A percentile compares a stretch with the other conserved stretches of the same genome.
phyloP scores from a whole-genome alignment of 2,329 filamentous ascomycete species.

The Akanthomyces dipterigenus region DNA sequence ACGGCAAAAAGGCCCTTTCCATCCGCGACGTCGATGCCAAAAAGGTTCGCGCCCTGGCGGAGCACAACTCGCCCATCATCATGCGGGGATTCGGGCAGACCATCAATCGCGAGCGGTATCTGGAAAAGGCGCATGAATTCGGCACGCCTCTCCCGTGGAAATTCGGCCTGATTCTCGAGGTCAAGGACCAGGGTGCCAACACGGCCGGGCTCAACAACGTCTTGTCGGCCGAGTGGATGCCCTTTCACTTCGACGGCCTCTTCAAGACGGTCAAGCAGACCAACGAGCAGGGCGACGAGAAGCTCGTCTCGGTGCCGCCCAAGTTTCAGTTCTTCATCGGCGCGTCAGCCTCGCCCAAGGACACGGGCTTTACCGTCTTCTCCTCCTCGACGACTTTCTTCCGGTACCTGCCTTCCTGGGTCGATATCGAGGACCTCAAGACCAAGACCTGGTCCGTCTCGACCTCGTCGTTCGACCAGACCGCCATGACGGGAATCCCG shows the following conservation, averaged over 20 bases:
- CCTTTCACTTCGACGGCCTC: slow-evolving; percentile 50
- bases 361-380: slow-evolving; percentile 49
- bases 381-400: slow-evolving; percentile 44
- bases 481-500: slow-evolving; percentile 35
- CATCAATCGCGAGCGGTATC: slow-evolving; percentile 36
- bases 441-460: slow-evolving; percentile 41
- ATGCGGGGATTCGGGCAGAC: slow-evolving; percentile 45
- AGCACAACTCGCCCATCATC: slow-evolving; percentile 46
- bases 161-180: slow-evolving; percentile 44
- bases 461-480: slow-evolving; percentile 40
- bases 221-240: slow-evolving; percentile 47
- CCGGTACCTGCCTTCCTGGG: slow-evolving; percentile 33
- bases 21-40: slow-evolving; percentile 37
- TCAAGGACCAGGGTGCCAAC: slow-evolving; percentile 40
- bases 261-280: slow-evolving; percentile 43
- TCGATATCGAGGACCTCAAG: slow-evolving; percentile 30
- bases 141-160: slow-evolving; percentile 44
- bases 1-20: slow-evolving; percentile 24
- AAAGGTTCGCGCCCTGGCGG: slow-evolving; percentile 39
- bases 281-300: slow-evolving; percentile 32
- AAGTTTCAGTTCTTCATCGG: slow-evolving; percentile 48
- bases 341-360: slow-evolving; percentile 37
- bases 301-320: slow-evolving; percentile 36
- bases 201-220: slow-evolving; percentile 44
- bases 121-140: slow-evolving; percentile 39